Evolutionary conservation across 768 basidiomycete genomes (phyloP).

Genomic region (Leccinellum rugosiceps): DNA sequence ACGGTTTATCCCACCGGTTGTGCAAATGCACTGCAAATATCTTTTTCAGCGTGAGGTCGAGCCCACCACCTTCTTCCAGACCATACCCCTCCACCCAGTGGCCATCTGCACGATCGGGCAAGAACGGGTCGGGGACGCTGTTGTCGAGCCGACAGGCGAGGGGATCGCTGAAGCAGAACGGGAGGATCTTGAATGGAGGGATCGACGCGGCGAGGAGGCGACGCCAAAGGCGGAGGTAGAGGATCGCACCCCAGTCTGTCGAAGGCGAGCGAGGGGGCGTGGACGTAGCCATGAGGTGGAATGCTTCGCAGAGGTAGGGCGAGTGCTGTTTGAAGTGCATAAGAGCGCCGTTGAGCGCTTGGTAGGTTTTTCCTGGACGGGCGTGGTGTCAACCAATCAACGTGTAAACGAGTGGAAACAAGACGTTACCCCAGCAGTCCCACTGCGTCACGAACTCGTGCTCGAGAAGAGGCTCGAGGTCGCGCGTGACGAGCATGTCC

Average conservation of each 20-base stretch:
- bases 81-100: conserved; percentile 58
- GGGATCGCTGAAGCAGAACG: conserved; percentile 93
- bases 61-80: conserved; percentile 57
- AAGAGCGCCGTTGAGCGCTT: conserved; percentile 86
- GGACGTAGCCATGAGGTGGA: conserved; percentile 82
- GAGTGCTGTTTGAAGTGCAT: conserved; percentile 91
- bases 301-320: conserved; percentile 95
- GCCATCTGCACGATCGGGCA: conserved; percentile 46
- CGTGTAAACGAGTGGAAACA: background rate
- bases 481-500: conserved; percentile 89
- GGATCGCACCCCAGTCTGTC: conserved; percentile 91
- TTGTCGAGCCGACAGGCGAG: conserved; percentile 89
- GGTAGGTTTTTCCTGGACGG: conserved; percentile 62
- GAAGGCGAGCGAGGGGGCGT: conserved; percentile 72
- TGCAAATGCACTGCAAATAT: conserved; percentile 91
- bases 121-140: conserved; percentile 88
- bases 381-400: conserved; percentile 6
- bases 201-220: conserved; percentile 70
- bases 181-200: conserved; percentile 88
- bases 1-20: conserved; percentile 91
- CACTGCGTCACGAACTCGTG: conserved; percentile 97
- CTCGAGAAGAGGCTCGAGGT: conserved; percentile 81
- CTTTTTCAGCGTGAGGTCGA: conserved; percentile 59
- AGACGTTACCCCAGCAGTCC: conserved; percentile 86
- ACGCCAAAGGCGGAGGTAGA: conserved; percentile 90